These are phyloP conservation scores for Mortierella hygrophila DNA, from an alignment of 192 early-diverging fungal species.

Conservation along the genomic window DNA sequence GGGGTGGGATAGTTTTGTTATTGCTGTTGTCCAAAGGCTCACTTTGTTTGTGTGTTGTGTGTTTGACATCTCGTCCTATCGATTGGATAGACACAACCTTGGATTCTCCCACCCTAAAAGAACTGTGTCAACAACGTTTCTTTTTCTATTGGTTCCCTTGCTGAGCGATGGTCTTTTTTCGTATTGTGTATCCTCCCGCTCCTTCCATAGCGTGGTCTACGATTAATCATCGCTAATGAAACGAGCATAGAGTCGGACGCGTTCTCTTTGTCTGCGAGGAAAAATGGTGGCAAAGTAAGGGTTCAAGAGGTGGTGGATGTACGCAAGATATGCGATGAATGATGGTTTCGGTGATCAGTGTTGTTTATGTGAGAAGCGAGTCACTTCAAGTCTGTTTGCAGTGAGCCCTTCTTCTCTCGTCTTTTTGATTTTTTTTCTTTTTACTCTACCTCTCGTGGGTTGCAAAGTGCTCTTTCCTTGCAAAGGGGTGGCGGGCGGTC, in stretches of 20 bases:
- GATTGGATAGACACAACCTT: background rate
- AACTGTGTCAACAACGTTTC: background rate
- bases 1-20: background rate
- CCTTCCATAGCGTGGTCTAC: background rate
- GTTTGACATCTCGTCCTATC: background rate
- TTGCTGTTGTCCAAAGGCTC: background rate
- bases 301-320: background rate
- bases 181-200: too few relatives aligned
- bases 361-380: background rate
- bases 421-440: background rate
- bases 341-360: background rate
- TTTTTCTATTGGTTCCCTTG: background rate
- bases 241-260: background rate
- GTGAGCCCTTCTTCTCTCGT: background rate
- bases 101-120: slow-evolving; percentile 3
- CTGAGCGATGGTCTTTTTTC: background rate
- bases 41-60: background rate
- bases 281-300: background rate
- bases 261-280: background rate
- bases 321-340: background rate
- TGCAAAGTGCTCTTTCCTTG: background rate
- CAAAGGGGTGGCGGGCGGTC: background rate
- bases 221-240: background rate
- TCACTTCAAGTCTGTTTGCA: background rate
- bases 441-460: background rate